Percentiles rank a stretch among this genome's conserved stretches.
Conservation (phyloP, 805 yeast species). For the Hanseniaspora meyeri region DNA sequence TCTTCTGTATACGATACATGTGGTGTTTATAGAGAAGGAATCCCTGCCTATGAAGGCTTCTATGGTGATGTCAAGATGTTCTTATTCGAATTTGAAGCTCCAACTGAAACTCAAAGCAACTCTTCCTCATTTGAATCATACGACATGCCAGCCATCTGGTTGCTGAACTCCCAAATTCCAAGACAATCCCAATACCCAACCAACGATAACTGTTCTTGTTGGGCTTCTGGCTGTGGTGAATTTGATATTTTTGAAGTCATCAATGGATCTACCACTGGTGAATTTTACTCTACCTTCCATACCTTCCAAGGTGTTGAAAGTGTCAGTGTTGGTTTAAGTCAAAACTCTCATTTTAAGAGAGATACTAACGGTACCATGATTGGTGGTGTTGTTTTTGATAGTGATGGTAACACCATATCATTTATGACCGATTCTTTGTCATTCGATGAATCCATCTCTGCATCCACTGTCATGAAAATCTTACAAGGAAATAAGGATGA, state of each 20-base stretch:
- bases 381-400: conserved; percentile 63
- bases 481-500: background rate
- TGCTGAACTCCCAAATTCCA: conserved; percentile 58
- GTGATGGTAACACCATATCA: conserved; percentile 47
- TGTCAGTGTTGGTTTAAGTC: conserved; percentile 48
- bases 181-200: conserved; percentile 58
- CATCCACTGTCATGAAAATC: conserved; percentile 29
- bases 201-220: conserved; percentile 55
- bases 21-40: conserved; percentile 64
- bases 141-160: conserved; percentile 69
- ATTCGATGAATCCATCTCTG: conserved; percentile 36
- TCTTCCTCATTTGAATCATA: conserved; percentile 29
- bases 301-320: conserved; percentile 55
- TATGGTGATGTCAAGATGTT: conserved; percentile 59
- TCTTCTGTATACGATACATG: conserved; percentile 52
- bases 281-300: conserved; percentile 57
- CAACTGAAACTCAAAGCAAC: conserved; percentile 36
- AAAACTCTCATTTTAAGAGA: conserved; percentile 46
- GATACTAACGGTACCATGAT: conserved; percentile 39
- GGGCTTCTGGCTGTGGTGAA: conserved; percentile 72
- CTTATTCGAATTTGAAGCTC: conserved; percentile 57
- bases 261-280: conserved; percentile 45
- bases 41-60: conserved; percentile 64
- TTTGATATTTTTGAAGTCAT: conserved; percentile 64
- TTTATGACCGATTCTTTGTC: conserved; percentile 45